phyloP scores from a whole-genome alignment of 2,329 filamentous ascomycete species.

The Beauveria pseudobassiana region DNA sequence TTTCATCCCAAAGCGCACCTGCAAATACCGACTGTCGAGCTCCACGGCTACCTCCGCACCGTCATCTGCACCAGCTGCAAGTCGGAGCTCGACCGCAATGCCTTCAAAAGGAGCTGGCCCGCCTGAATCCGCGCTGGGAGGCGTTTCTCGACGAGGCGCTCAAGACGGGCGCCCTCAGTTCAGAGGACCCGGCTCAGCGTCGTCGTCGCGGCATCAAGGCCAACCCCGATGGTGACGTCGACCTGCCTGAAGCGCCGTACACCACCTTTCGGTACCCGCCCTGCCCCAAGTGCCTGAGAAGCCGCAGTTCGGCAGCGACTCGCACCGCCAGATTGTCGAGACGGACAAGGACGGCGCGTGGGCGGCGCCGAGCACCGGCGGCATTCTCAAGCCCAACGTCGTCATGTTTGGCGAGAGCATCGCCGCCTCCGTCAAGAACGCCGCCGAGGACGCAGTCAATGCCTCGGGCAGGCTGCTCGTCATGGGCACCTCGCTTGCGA shows the following conservation, averaged over 20 bases:
- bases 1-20: constrained; percentile 80
- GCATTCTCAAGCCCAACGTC: constrained; percentile 85
- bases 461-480: constrained; percentile 67
- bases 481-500: constrained; percentile 83
- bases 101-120: constrained; percentile 66
- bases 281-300: constrained; percentile 70
- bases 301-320: constrained; percentile 50
- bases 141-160: constrained; percentile 66
- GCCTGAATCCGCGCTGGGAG: constrained; percentile 81
- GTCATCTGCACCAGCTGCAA: constrained; percentile 75
- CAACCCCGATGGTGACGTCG: constrained; percentile 93
- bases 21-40: constrained; percentile 64
- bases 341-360: constrained; percentile 78
- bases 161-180: constrained; percentile 65
- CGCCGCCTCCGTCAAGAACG: constrained; percentile 55
- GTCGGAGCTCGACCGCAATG: constrained; percentile 59
- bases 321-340: constrained; percentile 51
- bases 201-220: constrained; percentile 64
- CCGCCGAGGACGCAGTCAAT: constrained; percentile 75
- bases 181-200: constrained; percentile 66
- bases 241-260: constrained; percentile 80
- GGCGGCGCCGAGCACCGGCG: constrained; percentile 57
- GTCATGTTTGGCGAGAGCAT: constrained; percentile 97
- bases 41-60: constrained; percentile 84
- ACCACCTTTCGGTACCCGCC: constrained; percentile 85